These are phyloP conservation scores for Fusarium praegraminearum DNA, from an alignment of 2,329 filamentous ascomycete genomes.

Conservation along the genomic window DNA sequence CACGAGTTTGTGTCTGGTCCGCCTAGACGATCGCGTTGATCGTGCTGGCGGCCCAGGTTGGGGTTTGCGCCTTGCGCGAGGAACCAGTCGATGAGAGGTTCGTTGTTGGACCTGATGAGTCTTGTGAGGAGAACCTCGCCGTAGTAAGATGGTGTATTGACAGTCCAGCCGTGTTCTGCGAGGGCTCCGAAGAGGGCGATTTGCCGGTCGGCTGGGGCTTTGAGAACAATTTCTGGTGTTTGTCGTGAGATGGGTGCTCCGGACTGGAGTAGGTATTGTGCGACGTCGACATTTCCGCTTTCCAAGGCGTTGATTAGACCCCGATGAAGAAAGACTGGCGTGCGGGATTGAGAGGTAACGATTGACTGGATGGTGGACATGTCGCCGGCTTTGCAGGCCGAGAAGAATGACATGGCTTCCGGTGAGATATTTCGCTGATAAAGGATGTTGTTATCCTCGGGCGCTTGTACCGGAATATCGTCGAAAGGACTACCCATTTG, in stretches of 20 bases:
- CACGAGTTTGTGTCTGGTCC: constrained; percentile 11
- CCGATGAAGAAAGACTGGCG: constrained; percentile 7
- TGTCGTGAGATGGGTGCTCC: constrained; percentile 29
- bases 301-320: constrained; percentile 6
- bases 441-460: not conserved
- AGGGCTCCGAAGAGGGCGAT: constrained; percentile 30
- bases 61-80: constrained; percentile 36
- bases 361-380: constrained; percentile 3
- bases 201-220: constrained; percentile 6
- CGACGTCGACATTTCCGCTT: constrained; percentile 22
- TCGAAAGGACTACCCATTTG: not conserved
- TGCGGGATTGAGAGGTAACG: constrained; percentile 5
- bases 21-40: not conserved
- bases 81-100: constrained; percentile 37
- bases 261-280: constrained; percentile 12
- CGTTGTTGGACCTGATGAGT: constrained; percentile 10
- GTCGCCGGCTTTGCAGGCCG: constrained; percentile 25
- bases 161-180: constrained; percentile 24
- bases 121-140: constrained; percentile 19
- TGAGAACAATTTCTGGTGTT: constrained; percentile 16
- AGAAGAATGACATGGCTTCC: constrained; percentile 1
- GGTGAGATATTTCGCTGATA: not conserved
- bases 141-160: constrained; percentile 11
- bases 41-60: constrained; percentile 30
- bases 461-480: constrained; percentile 1